phyloP scores from a whole-genome alignment of 345 rosid genomes.

The Microcos paniculata region DNA sequence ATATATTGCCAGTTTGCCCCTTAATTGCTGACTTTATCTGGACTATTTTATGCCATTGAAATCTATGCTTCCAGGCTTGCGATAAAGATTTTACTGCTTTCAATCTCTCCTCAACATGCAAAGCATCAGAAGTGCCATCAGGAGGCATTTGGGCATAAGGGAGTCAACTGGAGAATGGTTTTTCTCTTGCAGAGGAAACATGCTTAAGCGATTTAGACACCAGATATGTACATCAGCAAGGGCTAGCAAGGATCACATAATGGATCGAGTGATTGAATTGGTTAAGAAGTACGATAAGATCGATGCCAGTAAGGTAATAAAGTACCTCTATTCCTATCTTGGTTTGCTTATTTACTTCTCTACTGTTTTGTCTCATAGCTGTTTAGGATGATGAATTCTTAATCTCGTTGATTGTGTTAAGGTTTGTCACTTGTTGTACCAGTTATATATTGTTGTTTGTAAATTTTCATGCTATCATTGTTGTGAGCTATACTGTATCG shows the following conservation, averaged over 20 bases:
- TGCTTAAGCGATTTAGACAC: constrained; percentile 24
- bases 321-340: neutral
- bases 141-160: constrained; percentile 51
- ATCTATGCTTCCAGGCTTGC: neutral
- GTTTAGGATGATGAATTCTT: neutral
- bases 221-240: constrained; percentile 30
- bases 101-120: constrained; percentile 35
- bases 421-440: neutral
- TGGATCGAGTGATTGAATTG: constrained; percentile 41
- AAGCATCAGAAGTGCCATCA: constrained; percentile 36
- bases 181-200: constrained; percentile 16
- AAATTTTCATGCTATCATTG: neutral
- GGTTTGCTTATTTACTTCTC: neutral
- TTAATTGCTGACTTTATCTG: neutral
- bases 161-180: constrained; percentile 12
- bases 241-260: constrained; percentile 33
- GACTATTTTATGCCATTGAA: neutral
- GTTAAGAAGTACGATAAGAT: constrained; percentile 59
- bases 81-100: neutral
- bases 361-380: neutral
- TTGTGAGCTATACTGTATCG: neutral
- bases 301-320: constrained; percentile 51
- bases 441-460: neutral
- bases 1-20: neutral
- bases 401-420: neutral